phyloP scores from a whole-genome alignment of 2,329 filamentous ascomycete genomes.

The Nigrospora osmanthi region DNA sequence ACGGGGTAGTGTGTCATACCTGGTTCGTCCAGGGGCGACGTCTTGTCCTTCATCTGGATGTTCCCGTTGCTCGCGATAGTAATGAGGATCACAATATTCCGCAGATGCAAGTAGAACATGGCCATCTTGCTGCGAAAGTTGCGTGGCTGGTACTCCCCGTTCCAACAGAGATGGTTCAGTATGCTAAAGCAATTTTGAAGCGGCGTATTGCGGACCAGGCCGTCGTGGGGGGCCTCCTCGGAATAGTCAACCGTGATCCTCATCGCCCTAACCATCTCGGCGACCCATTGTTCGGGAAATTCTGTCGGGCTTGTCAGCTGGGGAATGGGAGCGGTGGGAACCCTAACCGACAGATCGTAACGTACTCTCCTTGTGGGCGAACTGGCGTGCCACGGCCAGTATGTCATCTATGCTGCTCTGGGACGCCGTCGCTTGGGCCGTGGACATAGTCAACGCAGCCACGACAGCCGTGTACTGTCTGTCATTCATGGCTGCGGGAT shows the following conservation, averaged over 20 bases:
- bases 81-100: constrained; percentile 61
- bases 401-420: constrained; percentile 61
- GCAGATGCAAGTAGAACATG: constrained; percentile 66
- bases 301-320: constrained; percentile 25
- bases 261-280: constrained; percentile 60
- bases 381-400: constrained; percentile 56
- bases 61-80: constrained; percentile 54
- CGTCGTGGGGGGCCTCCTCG: constrained; percentile 63
- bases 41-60: constrained; percentile 43
- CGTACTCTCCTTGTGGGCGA: constrained; percentile 27
- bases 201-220: constrained; percentile 63
- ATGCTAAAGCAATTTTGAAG: constrained; percentile 73
- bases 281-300: constrained; percentile 55
- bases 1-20: constrained; percentile 28
- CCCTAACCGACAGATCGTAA: constrained; percentile 6
- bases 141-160: constrained; percentile 52
- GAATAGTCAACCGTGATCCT: constrained; percentile 76
- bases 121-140: constrained; percentile 66
- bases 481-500: constrained; percentile 41
- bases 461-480: constrained; percentile 48
- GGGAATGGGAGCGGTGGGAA: no score
- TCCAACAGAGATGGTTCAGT: constrained; percentile 70
- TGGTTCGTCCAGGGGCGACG: constrained; percentile 56
- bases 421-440: constrained; percentile 35
- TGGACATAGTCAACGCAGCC: constrained; percentile 50